Evolutionary conservation across 768 basidiomycete genomes (phyloP).

Genomic region (Nevesoporus exiguus): DNA sequence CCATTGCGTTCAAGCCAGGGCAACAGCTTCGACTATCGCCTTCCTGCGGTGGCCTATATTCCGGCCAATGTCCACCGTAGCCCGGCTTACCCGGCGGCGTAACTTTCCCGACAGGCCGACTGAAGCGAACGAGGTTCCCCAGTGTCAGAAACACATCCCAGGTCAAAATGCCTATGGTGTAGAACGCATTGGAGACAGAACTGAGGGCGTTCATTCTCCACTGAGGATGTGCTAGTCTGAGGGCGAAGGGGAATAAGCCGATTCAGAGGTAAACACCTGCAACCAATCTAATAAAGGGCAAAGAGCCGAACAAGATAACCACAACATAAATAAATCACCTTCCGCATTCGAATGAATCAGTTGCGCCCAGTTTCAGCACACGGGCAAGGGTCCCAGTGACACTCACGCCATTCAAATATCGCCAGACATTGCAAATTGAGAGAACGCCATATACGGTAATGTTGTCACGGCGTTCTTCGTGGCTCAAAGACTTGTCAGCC

Average conservation of each 20-base stretch:
- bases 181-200: constrained; percentile 2
- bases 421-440: too few relatives aligned
- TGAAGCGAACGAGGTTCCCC: constrained; percentile 11
- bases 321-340: background rate
- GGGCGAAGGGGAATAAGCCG: too few relatives aligned
- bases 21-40: constrained; percentile 70
- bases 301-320: background rate
- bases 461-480: too few relatives aligned
- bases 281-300: background rate
- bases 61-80: constrained; percentile 62
- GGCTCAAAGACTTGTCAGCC: too few relatives aligned
- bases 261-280: background rate
- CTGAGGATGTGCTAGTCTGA: background rate
- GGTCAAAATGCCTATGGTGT: background rate
- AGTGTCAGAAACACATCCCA: constrained; percentile 16
- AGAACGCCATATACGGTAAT: too few relatives aligned
- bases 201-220: constrained; percentile 1
- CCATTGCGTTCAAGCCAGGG: constrained; percentile 73
- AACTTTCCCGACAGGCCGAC: constrained; percentile 48
- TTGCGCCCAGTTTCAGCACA: background rate
- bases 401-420: background rate
- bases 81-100: constrained; percentile 52
- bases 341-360: background rate
- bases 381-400: too few relatives aligned
- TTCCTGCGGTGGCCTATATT: constrained; percentile 52